phyloP scores from a whole-genome alignment of 108 stramenopile genomes.

The Nitzschia sp. region DNA sequence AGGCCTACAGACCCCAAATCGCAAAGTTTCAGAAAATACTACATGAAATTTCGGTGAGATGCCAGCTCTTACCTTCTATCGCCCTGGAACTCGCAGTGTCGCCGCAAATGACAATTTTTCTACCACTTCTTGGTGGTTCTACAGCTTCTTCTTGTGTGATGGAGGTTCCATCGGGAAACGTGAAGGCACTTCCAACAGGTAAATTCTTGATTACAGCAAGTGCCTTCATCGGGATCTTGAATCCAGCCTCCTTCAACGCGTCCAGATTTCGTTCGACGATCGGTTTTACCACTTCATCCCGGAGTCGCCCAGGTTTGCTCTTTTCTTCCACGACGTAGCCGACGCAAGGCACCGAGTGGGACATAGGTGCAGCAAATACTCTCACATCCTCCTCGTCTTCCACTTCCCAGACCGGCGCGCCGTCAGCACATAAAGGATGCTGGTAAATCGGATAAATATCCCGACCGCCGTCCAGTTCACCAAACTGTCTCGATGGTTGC shows the following conservation, averaged over 20 bases:
- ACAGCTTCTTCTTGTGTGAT: conserved; percentile 82
- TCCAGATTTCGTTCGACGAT: conserved; percentile 75
- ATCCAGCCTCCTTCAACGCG: conserved; percentile 68
- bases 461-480: conserved; percentile 61
- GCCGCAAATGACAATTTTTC: conserved; percentile 93
- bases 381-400: conserved; percentile 77
- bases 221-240: conserved; percentile 82
- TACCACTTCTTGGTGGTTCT: conserved; percentile 74
- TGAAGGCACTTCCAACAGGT: conserved; percentile 66
- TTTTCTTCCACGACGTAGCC: conserved; percentile 91
- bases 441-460: conserved; percentile 81
- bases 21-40: neutral
- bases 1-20: conserved; percentile 43
- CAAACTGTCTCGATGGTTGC: conserved; percentile 48
- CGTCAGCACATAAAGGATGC: conserved; percentile 66
- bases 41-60: neutral
- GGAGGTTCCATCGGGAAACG: conserved; percentile 92
- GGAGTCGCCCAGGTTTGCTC: conserved; percentile 78
- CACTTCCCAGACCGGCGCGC: conserved; percentile 87
- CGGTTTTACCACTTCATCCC: conserved; percentile 74
- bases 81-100: conserved; percentile 87
- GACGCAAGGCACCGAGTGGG: conserved; percentile 93
- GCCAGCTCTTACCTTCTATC: conserved; percentile 13
- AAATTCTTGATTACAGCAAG: conserved; percentile 87
- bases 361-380: conserved; percentile 93